A percentile compares a stretch with the other conserved stretches of the same genome.
phyloP scores from a whole-genome alignment of 2,329 filamentous ascomycete genomes.

The Aspergillus sp. region DNA sequence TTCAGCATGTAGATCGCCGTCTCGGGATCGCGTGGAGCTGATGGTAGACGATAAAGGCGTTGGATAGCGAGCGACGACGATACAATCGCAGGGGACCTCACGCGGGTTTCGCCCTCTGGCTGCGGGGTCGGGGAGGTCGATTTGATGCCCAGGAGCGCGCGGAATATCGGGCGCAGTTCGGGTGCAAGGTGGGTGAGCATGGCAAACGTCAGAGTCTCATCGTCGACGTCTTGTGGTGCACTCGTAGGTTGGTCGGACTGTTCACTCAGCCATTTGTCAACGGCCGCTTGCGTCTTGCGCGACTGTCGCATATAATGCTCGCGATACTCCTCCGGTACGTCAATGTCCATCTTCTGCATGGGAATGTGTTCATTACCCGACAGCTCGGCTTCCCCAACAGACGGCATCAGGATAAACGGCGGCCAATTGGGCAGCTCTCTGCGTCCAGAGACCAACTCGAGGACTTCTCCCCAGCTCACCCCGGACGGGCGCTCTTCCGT shows the following conservation, averaged over 20 bases:
- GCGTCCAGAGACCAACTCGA: slow-evolving; percentile 88
- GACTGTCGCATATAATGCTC: slow-evolving; percentile 91
- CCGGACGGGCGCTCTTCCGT: slow-evolving; percentile 58
- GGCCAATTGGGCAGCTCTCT: slow-evolving; percentile 86
- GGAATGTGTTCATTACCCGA: slow-evolving; percentile 54
- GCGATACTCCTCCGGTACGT: slow-evolving; percentile 89
- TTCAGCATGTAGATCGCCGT: slow-evolving; percentile 82
- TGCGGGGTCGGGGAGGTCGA: slow-evolving; percentile 60
- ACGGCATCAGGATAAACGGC: slow-evolving; percentile 71
- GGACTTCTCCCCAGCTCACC: slow-evolving; percentile 90
- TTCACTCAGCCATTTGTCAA: slow-evolving; percentile 83
- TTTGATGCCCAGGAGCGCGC: slow-evolving; percentile 68
- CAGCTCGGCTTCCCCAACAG: slow-evolving; percentile 57
- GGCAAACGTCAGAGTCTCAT: slow-evolving; percentile 90
- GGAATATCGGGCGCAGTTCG: slow-evolving; percentile 76
- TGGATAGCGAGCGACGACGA: slow-evolving; percentile 78
- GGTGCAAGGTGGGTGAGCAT: slow-evolving; percentile 83
- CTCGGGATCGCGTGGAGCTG: slow-evolving; percentile 78
- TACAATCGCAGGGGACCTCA: slow-evolving; percentile 70
- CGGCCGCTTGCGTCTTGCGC: slow-evolving; percentile 86
- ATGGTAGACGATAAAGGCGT: slow-evolving; percentile 73
- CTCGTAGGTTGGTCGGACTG: slow-evolving; percentile 72
- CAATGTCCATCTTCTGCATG: slow-evolving; percentile 82
- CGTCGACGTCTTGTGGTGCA: slow-evolving; percentile 84
- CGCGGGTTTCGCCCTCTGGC: slow-evolving; percentile 61